These are phyloP conservation scores for Penicillium egyptiacum DNA, from an alignment of 495 filamentous ascomycete genomes.

Conservation along the genomic window DNA sequence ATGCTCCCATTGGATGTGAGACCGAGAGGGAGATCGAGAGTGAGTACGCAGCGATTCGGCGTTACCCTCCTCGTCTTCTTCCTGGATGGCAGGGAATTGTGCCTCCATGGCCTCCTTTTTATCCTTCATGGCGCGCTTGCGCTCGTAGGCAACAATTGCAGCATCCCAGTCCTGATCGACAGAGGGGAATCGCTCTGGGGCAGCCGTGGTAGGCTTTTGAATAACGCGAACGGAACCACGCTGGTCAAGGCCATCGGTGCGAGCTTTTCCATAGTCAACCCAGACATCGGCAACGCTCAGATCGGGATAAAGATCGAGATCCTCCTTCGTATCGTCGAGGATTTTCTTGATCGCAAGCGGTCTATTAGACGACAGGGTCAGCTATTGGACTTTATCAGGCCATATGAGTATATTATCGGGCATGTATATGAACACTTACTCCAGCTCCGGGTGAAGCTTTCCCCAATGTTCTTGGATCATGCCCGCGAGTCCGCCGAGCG, in stretches of 20 bases:
- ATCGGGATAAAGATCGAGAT: constrained; percentile 34
- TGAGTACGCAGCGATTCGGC: neutral
- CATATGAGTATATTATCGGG: too few species aligned
- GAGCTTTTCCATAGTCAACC: constrained; percentile 38
- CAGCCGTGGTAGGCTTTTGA: constrained; percentile 25
- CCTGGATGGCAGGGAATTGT: constrained; percentile 11
- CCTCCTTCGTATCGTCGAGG: constrained; percentile 36
- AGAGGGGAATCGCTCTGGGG: constrained; percentile 33
- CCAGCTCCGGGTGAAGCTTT: constrained; percentile 32
- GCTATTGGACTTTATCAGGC: neutral
- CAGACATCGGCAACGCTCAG: constrained; percentile 43
- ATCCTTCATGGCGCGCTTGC: constrained; percentile 4
- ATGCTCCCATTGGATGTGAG: neutral
- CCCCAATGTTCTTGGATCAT: constrained; percentile 41
- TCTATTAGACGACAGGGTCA: constrained; percentile 20
- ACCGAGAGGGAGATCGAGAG: neutral
- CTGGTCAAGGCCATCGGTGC: constrained; percentile 39
- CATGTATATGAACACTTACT: constrained; percentile 27
- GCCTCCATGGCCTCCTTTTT: constrained; percentile 15
- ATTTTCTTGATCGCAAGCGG: constrained; percentile 42
- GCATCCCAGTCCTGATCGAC: constrained; percentile 39
- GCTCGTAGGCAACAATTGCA: constrained; percentile 14
- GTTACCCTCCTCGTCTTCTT: constrained; percentile 12
- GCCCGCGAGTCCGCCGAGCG: constrained; percentile 31
- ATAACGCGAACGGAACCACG: constrained; percentile 36